Percentiles rank a stretch among this genome's conserved stretches.
These are phyloP conservation scores for Bacidia gigantensis DNA, from an alignment of 495 filamentous ascomycete species.

Conservation along the genomic window DNA sequence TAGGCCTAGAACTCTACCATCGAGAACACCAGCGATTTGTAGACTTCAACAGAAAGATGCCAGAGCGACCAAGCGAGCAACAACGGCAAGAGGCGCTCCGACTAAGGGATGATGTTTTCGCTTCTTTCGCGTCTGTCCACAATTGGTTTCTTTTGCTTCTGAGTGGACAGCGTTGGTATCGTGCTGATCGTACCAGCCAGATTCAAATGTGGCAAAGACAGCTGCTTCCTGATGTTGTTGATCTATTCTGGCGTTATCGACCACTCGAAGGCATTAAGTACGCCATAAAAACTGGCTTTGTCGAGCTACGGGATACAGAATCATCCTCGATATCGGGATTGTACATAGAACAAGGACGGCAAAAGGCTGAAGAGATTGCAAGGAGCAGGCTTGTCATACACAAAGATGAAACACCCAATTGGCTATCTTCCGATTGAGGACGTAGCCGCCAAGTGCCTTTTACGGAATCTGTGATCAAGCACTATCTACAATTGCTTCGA, in stretches of 20 bases:
- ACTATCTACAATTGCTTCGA: no score
- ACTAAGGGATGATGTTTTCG: neutral
- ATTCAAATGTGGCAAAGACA: slow-evolving; percentile 7
- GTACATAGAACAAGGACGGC: neutral
- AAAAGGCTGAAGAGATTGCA: neutral
- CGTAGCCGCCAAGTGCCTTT: no score
- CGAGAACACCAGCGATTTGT: neutral
- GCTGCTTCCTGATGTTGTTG: slow-evolving; percentile 5
- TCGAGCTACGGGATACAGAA: neutral
- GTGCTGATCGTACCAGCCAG: neutral
- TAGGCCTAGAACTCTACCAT: slow-evolving; percentile 1
- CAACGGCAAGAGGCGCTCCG: neutral
- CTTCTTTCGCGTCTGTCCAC: neutral
- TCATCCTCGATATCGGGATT: neutral
- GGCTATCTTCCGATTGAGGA: no score
- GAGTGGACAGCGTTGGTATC: neutral
- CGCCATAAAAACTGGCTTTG: neutral
- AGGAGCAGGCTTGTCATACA: no score
- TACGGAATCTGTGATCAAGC: no score
- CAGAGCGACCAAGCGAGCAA: neutral
- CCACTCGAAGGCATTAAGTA: neutral
- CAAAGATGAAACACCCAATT: no score
- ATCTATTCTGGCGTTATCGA: slow-evolving; percentile 5
- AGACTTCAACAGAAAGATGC: neutral
- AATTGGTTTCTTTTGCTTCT: slow-evolving; percentile 3